Conservation (phyloP, 306 rosid genomes). For the Dryas alaskensis region DNA sequence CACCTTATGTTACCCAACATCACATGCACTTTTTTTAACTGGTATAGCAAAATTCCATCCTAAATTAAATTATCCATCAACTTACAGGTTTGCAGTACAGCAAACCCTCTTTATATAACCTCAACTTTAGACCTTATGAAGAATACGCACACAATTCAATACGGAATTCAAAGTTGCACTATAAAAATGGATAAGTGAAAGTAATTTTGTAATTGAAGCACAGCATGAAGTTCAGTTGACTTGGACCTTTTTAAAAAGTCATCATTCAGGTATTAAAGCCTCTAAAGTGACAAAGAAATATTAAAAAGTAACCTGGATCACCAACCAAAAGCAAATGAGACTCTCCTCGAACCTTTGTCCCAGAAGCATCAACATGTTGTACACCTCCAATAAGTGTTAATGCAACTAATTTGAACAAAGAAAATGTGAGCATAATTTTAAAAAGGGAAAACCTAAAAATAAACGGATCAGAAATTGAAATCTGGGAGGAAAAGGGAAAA, state of each 20-base stretch:
- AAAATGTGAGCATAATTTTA: constrained; percentile 17
- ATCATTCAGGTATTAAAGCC: not conserved
- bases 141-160: not conserved
- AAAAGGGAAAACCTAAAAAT: not conserved
- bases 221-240: not conserved
- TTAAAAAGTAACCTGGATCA: constrained; percentile 70
- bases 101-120: not conserved
- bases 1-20: no score
- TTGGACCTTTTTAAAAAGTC: not conserved
- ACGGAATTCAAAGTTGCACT: not conserved
- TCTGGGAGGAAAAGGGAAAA: not conserved
- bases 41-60: no score
- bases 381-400: constrained; percentile 94
- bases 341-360: constrained; percentile 94
- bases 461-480: not conserved
- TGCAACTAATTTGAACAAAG: constrained; percentile 55
- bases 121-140: not conserved
- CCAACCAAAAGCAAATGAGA: constrained; percentile 94
- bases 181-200: not conserved
- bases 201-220: not conserved
- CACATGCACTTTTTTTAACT: no score
- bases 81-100: not conserved
- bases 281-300: not conserved
- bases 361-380: constrained; percentile 87
- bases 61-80: no score